These are phyloP conservation scores for Jatropha podagrica DNA, from an alignment of 441 rosid species.

Conservation along the genomic window DNA sequence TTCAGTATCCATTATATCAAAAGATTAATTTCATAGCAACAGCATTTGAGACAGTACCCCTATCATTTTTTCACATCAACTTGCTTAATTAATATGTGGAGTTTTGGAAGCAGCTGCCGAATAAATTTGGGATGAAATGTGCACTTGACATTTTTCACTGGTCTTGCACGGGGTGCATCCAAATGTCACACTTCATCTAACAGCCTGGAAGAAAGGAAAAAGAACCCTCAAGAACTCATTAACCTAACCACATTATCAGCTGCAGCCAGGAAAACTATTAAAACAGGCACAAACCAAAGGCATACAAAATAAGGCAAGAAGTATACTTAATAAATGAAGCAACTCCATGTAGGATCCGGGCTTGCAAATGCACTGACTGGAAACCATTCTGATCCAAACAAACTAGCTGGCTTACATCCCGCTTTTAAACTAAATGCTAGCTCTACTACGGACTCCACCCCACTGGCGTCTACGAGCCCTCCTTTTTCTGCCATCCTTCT, in stretches of 20 bases:
- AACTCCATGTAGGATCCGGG: background rate
- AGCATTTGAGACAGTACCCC: background rate
- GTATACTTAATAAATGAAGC: constrained; percentile 2
- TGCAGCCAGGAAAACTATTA: background rate
- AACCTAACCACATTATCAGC: background rate
- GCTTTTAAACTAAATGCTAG: constrained; percentile 31
- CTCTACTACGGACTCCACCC: constrained; percentile 34
- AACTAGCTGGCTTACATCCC: background rate
- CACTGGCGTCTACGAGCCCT: constrained; percentile 45
- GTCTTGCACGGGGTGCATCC: background rate
- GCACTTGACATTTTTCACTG: background rate
- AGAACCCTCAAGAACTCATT: background rate
- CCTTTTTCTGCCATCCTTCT: constrained; percentile 55
- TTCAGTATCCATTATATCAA: background rate
- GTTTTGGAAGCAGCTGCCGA: background rate
- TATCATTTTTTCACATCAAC: background rate
- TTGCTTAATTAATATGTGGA: background rate
- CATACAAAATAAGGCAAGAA: background rate
- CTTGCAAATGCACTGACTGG: background rate
- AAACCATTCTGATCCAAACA: background rate
- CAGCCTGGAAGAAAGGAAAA: background rate
- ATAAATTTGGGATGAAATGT: background rate
- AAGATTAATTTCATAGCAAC: background rate
- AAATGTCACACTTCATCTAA: background rate
- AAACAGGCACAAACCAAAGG: background rate